A percentile compares a stretch with the other conserved stretches of the same genome.
Evolutionary conservation across 1,284 basidiomycete genomes (phyloP).

Genomic region (Coniophora puteana): DNA sequence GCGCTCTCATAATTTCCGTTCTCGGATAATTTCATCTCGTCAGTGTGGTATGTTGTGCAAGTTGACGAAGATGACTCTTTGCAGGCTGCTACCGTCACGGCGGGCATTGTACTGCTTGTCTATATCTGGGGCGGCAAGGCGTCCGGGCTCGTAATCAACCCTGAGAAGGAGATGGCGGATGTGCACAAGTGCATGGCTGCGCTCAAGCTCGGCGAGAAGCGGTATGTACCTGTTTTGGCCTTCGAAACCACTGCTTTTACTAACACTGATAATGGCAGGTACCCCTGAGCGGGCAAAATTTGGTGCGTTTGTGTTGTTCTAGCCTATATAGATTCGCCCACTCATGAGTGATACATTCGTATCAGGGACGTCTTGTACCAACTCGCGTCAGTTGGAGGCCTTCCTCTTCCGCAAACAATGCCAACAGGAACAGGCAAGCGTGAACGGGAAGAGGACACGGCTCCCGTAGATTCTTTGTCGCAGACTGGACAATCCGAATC

Average conservation of each 20-base stretch:
- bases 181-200: constrained; percentile 60
- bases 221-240: constrained; percentile 13
- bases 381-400: constrained; percentile 61
- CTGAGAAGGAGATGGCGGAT: constrained; percentile 53
- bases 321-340: not conserved
- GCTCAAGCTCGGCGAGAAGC: constrained; percentile 34
- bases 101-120: constrained; percentile 50
- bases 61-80: constrained; percentile 7
- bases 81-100: constrained; percentile 38
- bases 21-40: not conserved
- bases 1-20: no score
- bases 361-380: constrained; percentile 70
- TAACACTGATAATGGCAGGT: constrained; percentile 15
- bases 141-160: constrained; percentile 43
- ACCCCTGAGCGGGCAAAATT: constrained; percentile 23
- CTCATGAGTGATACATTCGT: no score
- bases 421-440: constrained; percentile 52
- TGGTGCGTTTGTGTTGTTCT: constrained; percentile 16
- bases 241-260: not conserved
- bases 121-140: constrained; percentile 53
- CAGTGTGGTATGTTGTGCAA: constrained; percentile 6
- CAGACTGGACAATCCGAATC: constrained; percentile 13
- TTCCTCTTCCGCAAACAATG: constrained; percentile 54
- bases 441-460: constrained; percentile 54
- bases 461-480: no score